phyloP scores from a whole-genome alignment of 352 stramenopile genomes.

The Phytophthora crassamura region DNA sequence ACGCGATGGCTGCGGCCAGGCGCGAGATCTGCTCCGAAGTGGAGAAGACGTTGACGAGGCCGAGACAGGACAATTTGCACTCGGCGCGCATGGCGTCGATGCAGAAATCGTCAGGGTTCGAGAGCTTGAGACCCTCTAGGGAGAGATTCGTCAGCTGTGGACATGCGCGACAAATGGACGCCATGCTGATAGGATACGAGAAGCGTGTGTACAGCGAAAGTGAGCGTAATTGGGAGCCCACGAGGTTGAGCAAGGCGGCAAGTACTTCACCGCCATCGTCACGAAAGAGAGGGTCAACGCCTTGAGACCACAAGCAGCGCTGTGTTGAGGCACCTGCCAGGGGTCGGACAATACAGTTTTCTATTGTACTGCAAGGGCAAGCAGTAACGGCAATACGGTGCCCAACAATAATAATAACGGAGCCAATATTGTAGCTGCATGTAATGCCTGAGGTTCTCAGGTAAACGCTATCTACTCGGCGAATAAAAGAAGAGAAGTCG shows the following conservation, averaged over 20 bases:
- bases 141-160: slow-evolving; percentile 33
- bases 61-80: slow-evolving; percentile 21
- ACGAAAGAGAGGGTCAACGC: slow-evolving; percentile 26
- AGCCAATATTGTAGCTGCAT: no score
- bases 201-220: slow-evolving; percentile 24
- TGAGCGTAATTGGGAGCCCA: slow-evolving; percentile 22
- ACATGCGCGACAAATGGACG: slow-evolving; percentile 25
- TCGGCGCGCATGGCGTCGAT: slow-evolving; percentile 3
- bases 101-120: slow-evolving; percentile 17
- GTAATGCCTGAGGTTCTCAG: no score
- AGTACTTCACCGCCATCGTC: slow-evolving; percentile 27
- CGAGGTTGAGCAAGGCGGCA: slow-evolving; percentile 24
- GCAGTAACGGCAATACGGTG: no score
- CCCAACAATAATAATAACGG: no score
- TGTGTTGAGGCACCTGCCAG: no score
- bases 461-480: no score
- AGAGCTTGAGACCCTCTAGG: slow-evolving; percentile 36
- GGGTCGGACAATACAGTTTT: no score
- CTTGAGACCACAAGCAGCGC: slow-evolving; percentile 7
- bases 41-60: slow-evolving; percentile 30
- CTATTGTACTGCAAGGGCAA: no score
- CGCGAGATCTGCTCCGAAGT: slow-evolving; percentile 23
- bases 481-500: no score
- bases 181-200: slow-evolving; percentile 21
- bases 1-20: slow-evolving; percentile 10